Evolutionary conservation across 768 basidiomycete genomes (phyloP), one percentile per base, ranked within the genome.

Genomic region (Scleroderma citrinum): DNA sequence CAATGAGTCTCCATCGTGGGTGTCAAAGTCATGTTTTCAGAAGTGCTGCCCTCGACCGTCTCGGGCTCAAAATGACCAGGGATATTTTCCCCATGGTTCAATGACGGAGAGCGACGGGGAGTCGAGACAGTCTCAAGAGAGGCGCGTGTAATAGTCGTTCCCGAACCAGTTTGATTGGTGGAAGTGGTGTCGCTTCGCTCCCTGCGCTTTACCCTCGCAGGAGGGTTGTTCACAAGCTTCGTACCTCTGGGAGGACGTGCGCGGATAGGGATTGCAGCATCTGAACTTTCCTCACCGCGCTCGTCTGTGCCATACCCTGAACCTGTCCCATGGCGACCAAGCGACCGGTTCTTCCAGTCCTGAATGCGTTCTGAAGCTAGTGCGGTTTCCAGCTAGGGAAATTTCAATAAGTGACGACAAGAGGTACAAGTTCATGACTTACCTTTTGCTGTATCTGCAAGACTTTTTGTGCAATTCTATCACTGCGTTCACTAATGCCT

Each of bases 401-500:
- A 29, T 36, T 3, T 21, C 32, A 35, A 17, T 48, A n/a, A 45
- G 37, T 60, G 31, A 13, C 36, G 30, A 47, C 46, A 19, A 10
- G 16, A 32, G 11, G 38, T 36, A 44, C 2, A 19, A 21, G n/a
- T n/a, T 46, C 4, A n/a, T 29, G 21, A 65, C 73, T 47, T 38
- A 92, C 92, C 81, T 94, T 95, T 55, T 87, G 82, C 69, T 95
- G 92, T 50, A 96, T 94, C 66, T 87, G 82, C 42, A 87, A 60
- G 40, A 96, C 87, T 66, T 92, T 91, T 63, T 87, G 81, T 21
- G 89, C 85, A 48, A 96, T 93, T 60, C 80, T 82, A 58, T 94
- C 92, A 55, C 86, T 92, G 63, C 84, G 83, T 60, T 83, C 76
- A 55, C 80, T 87, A 64, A 93, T 90, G 39, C 84, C 83, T 63